phyloP scores from a whole-genome alignment of 257 asterid species.

The Ilex asprella region DNA sequence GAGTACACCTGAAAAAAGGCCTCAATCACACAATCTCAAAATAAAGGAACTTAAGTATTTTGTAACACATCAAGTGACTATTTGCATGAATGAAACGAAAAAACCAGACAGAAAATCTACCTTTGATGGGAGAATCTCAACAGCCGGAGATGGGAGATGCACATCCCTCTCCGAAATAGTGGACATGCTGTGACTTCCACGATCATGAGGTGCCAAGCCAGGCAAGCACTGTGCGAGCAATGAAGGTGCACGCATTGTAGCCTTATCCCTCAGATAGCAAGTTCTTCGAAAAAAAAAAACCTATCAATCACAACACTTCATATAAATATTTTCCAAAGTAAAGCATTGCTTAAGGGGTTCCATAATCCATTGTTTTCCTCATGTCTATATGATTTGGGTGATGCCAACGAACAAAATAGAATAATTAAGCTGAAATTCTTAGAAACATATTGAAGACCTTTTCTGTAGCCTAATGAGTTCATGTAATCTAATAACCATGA shows the following conservation, averaged over 20 bases:
- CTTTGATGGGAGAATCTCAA: slow-evolving; percentile 35
- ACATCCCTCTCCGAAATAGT: slow-evolving; percentile 22
- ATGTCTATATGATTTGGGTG: no score
- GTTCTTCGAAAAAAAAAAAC: background rate
- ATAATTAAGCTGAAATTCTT: no score
- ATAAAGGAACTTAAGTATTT: no score
- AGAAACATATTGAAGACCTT: no score
- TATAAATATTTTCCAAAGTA: no score
- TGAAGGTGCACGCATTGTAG: slow-evolving; percentile 27
- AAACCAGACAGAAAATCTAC: background rate
- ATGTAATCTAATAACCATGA: no score
- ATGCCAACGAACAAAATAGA: no score
- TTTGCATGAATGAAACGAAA: background rate
- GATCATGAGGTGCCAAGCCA: slow-evolving; percentile 26
- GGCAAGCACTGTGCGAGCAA: slow-evolving; percentile 34
- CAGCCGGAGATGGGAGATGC: slow-evolving; percentile 33
- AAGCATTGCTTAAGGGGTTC: no score
- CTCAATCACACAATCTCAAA: no score
- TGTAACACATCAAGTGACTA: no score
- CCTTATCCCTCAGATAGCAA: slow-evolving; percentile 1
- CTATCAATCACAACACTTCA: slow-evolving; percentile 1
- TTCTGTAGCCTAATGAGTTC: no score
- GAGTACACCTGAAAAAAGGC: background rate
- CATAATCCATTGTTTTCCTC: no score
- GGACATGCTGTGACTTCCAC: slow-evolving; percentile 19